phyloP scores from a whole-genome alignment of 768 basidiomycete species.

The Trametes sanguinea region DNA sequence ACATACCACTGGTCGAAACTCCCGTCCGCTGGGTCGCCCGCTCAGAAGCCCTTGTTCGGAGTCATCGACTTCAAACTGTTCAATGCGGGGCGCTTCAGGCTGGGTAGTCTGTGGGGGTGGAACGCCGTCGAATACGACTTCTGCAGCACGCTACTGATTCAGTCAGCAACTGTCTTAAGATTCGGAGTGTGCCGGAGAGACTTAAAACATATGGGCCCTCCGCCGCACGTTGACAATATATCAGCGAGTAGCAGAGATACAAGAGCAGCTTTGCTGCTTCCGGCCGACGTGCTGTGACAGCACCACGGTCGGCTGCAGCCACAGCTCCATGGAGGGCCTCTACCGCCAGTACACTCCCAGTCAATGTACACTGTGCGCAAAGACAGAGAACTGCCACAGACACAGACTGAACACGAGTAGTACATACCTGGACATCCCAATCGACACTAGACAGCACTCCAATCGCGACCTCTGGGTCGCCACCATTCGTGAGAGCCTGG shows the following conservation, averaged over 20 bases:
- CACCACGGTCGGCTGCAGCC: no score
- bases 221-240: no score
- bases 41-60: conserved; percentile 39
- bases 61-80: conserved; percentile 56
- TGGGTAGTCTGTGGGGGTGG: conserved; percentile 24
- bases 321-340: no score
- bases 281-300: no score
- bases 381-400: no score
- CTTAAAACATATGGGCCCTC: no score
- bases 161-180: not conserved
- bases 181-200: not conserved
- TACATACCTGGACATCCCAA: conserved; percentile 70
- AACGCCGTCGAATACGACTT: conserved; percentile 53
- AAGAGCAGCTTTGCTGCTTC: no score
- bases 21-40: conserved; percentile 24
- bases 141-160: conserved; percentile 51
- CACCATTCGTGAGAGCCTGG: conserved; percentile 58
- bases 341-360: no score
- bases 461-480: conserved; percentile 63
- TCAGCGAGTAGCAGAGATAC: no score
- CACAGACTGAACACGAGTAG: not conserved
- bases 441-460: conserved; percentile 59
- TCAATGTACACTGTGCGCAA: no score
- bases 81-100: conserved; percentile 28
- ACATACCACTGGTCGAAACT: conserved; percentile 27